Evolutionary conservation across 352 stramenopile genomes (phyloP), one percentile per base, ranked within the genome.

Genomic region (Phytopythium mirpurense): DNA sequence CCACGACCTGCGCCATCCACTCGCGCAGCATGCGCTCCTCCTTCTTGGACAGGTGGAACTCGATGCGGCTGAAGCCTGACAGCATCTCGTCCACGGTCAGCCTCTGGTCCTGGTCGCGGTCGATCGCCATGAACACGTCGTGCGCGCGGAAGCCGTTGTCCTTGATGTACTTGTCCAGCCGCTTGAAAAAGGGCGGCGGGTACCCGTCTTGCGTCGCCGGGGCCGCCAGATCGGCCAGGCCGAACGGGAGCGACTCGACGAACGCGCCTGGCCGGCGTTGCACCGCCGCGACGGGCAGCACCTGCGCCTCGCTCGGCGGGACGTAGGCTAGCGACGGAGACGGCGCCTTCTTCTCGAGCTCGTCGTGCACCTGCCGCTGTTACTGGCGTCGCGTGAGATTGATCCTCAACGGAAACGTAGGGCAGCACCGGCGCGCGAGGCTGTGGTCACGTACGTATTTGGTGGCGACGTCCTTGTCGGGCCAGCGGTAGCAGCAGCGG

Each of bases 131-230:
- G 44, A 71, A 83, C 42, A 79, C 72, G 24, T 83, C 72, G 42
- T 55, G 67, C 21, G 67, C 72, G 12, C 68, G 72, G 52, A 77
- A 72, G 44, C 69, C 67, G 41, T 83, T 74, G 10, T 59, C 58
- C 23, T 77, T 66, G 46, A 83, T 73, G 62, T 73, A 79, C 45
- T 69, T 66, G 59, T 83, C 68, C 16, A 79, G 59, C 11, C 72
- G 72, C 51, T 71, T 73, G 61, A 83, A 83, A 56, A 74, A 75
- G 11, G 58, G 58, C 31, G 72, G 72, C 21, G 72, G 72, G 36
- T 74, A 78, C 3, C 68, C 68, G 57, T 78, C 68, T 32, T 74
- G 68, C 31, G 45, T 37, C 5, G 50, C 32, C 18, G 55, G 44
- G 1, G 29, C 19, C 32, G 58, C 37, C 18, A 64, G 24, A 8